Percentiles rank a stretch among this genome's conserved stretches.
Conservation (phyloP, 2,329 filamentous ascomycete genomes). For the Penicillium decumbens region DNA sequence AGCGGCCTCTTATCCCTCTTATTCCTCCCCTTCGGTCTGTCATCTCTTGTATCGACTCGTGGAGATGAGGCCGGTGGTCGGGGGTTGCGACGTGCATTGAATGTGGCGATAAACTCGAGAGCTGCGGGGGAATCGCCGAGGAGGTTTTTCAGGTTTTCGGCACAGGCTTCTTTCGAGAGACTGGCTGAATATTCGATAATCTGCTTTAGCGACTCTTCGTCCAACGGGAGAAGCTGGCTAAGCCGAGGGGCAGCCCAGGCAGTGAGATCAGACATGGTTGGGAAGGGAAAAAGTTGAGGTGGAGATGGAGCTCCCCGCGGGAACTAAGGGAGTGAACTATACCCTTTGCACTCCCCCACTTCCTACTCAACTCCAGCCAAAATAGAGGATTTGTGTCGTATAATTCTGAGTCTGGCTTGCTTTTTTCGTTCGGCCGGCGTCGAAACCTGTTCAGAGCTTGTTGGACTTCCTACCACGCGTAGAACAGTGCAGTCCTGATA, state of each 20-base stretch:
- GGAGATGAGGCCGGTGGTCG: constrained; percentile 22
- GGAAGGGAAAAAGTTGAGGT: neutral
- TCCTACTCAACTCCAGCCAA: no score
- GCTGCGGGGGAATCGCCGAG: constrained; percentile 78
- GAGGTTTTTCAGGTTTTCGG: constrained; percentile 79
- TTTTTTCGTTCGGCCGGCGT: constrained; percentile 14
- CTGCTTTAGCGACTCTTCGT: constrained; percentile 77
- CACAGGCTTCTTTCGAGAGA: constrained; percentile 71
- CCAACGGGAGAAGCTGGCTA: constrained; percentile 73
- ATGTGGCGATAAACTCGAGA: constrained; percentile 66
- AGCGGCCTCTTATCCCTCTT: constrained; percentile 58
- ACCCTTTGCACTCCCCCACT: constrained; percentile 4
- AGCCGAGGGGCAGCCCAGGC: constrained; percentile 66
- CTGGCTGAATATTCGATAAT: constrained; percentile 75
- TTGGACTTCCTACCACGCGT: constrained; percentile 15
- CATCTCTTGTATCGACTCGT: constrained; percentile 6
- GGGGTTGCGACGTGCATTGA: constrained; percentile 61
- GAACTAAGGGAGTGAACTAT: neutral
- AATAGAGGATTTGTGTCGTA: no score
- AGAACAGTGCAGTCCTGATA: constrained; percentile 15
- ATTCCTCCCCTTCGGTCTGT: constrained; percentile 34
- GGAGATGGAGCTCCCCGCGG: constrained; percentile 1
- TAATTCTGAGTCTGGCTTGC: constrained; percentile 8
- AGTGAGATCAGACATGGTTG: constrained; percentile 28
- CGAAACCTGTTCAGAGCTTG: constrained; percentile 12